A percentile compares a stretch with the other conserved stretches of the same genome.
phyloP scores from a whole-genome alignment of 179 eudicot genomes.

The Drosera spatulata region DNA sequence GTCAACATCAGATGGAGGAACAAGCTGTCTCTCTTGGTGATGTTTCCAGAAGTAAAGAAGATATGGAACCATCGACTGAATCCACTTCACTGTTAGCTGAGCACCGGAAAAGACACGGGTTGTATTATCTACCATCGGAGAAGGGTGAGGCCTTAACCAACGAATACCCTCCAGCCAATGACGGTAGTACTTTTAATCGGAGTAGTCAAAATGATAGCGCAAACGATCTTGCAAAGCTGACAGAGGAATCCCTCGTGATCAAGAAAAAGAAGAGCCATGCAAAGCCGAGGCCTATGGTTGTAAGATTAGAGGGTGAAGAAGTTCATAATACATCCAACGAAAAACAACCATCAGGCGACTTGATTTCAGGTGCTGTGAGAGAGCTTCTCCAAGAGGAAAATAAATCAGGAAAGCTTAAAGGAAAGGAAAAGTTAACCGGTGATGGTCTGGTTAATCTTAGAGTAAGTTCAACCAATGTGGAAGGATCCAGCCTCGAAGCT shows the following conservation, averaged over 20 bases:
- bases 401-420: constrained; percentile 28
- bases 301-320: constrained; percentile 56
- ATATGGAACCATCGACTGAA: constrained; percentile 36
- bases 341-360: constrained; percentile 29
- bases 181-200: constrained; percentile 14
- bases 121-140: constrained; percentile 74
- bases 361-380: constrained; percentile 69
- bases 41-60: constrained; percentile 26
- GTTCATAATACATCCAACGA: constrained; percentile 21
- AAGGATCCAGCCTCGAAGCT: constrained; percentile 16
- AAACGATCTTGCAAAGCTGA: constrained; percentile 68
- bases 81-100: constrained; percentile 64
- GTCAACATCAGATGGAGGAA: constrained; percentile 19
- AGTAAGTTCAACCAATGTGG: constrained; percentile 19
- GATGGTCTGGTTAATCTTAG: constrained; percentile 21
- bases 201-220: constrained; percentile 25
- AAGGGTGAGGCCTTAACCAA: constrained; percentile 28
- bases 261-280: constrained; percentile 55
- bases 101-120: constrained; percentile 74
- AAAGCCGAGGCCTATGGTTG: constrained; percentile 78
- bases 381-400: constrained; percentile 55
- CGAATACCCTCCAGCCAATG: constrained; percentile 80
- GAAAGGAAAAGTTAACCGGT: constrained; percentile 9
- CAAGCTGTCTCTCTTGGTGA: constrained; percentile 14
- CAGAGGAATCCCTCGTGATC: constrained; percentile 53